Evolutionary conservation across 495 filamentous ascomycete species (phyloP).

Genomic region (Tuber calosporum): DNA sequence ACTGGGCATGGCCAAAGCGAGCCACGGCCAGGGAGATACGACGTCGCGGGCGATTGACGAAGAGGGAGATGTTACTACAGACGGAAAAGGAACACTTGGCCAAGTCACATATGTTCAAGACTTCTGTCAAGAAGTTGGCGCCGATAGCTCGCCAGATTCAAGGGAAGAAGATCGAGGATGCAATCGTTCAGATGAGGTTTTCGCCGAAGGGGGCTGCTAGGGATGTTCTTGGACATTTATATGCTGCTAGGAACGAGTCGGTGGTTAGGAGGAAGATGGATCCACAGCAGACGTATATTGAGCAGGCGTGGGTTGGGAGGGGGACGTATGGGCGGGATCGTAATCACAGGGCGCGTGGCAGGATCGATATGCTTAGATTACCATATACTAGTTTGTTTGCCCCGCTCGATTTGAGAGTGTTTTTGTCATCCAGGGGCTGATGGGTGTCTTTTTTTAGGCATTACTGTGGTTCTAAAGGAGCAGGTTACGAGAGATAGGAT

Average conservation of each 20-base stretch:
- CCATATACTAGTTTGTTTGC: constrained; percentile 65
- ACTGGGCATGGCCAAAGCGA: constrained; percentile 38
- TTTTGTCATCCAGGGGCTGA: constrained; percentile 2
- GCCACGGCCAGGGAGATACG: constrained; percentile 52
- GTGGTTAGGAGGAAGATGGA: constrained; percentile 78
- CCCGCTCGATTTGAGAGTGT: background rate
- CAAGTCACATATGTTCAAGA: constrained; percentile 63
- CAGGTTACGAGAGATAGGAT: constrained; percentile 77
- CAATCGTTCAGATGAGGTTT: constrained; percentile 90
- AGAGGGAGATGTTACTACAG: constrained; percentile 55
- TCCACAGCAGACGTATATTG: constrained; percentile 70
- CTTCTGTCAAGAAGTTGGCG: constrained; percentile 79
- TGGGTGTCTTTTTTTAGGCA: constrained; percentile 46
- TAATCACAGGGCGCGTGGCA: constrained; percentile 64
- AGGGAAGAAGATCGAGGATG: constrained; percentile 86
- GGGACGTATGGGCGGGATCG: constrained; percentile 52
- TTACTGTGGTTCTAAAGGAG: constrained; percentile 84
- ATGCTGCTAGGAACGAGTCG: constrained; percentile 68
- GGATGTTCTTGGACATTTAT: constrained; percentile 69
- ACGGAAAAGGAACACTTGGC: constrained; percentile 63
- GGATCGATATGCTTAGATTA: constrained; percentile 53
- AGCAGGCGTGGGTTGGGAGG: constrained; percentile 83
- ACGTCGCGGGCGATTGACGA: constrained; percentile 59
- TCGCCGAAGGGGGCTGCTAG: constrained; percentile 85
- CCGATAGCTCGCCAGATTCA: constrained; percentile 75